A percentile compares a stretch with the other conserved stretches of the same genome.
These are phyloP conservation scores for Zygosaccharomyces bisporus DNA, from an alignment of 805 yeast genomes.

Conservation along the genomic window DNA sequence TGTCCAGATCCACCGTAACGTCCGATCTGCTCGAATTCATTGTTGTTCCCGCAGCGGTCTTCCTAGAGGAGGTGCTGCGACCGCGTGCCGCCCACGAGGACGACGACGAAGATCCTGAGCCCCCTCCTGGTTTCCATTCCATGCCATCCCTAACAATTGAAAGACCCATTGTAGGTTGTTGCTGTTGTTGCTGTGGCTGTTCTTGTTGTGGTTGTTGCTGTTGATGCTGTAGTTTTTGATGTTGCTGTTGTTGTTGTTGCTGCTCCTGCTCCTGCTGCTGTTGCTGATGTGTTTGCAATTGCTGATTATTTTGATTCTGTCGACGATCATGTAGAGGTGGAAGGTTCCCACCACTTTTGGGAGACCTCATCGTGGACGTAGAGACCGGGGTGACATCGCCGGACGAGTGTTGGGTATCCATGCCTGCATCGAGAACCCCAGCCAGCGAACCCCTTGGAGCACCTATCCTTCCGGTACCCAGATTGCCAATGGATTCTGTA, in stretches of 20 bases:
- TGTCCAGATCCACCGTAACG: conserved; percentile 22
- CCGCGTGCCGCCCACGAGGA: neutral
- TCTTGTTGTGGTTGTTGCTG: neutral
- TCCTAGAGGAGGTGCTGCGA: neutral
- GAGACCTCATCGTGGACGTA: conserved; percentile 15
- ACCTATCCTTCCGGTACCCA: neutral
- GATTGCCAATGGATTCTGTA: neutral
- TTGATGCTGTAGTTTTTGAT: neutral
- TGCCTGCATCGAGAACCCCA: conserved; percentile 7
- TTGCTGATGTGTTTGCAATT: neutral
- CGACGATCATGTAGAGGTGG: neutral
- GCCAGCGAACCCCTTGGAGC: conserved; percentile 8
- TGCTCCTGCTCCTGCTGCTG: neutral
- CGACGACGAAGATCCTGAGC: neutral
- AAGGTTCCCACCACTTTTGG: neutral
- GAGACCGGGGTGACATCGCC: conserved; percentile 14
- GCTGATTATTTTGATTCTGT: conserved; percentile 2
- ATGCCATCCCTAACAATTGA: neutral
- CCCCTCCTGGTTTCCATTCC: conserved; percentile 1
- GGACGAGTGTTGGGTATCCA: conserved; percentile 1
- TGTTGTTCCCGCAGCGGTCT: neutral
- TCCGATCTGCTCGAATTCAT: conserved; percentile 9
- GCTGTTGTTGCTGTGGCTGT: neutral
- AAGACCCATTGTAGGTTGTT: conserved; percentile 3
- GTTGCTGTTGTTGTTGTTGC: neutral